phyloP scores from a whole-genome alignment of 1,139 yeast species.

The Magnusiomyces suaveolens region DNA sequence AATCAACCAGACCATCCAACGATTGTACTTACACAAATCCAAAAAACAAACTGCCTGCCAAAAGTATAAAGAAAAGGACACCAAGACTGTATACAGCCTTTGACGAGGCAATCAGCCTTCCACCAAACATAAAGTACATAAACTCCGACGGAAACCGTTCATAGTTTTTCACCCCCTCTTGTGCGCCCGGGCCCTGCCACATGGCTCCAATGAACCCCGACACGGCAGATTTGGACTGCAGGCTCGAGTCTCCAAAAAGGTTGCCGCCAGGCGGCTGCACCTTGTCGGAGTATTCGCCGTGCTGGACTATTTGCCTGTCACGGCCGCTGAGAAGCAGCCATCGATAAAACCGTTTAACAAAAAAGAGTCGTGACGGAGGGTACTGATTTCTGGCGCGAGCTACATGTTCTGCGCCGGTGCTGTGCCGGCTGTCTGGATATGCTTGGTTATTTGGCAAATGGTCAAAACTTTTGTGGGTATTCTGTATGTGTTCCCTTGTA shows the following conservation, averaged over 20 bases:
- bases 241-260: not conserved
- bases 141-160: constrained; percentile 35
- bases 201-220: not conserved
- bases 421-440: not conserved
- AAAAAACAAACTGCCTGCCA: constrained; percentile 45
- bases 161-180: constrained; percentile 27
- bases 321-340: constrained; percentile 3
- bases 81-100: constrained; percentile 35
- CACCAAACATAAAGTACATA: constrained; percentile 49
- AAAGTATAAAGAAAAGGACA: constrained; percentile 34
- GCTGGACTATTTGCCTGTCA: not conserved
- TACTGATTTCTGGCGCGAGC: not conserved
- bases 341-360: constrained; percentile 4
- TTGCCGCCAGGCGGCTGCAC: not conserved
- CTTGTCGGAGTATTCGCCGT: not conserved
- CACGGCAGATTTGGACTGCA: not conserved
- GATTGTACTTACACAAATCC: constrained; percentile 35
- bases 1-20: not conserved
- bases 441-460: not conserved
- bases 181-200: not conserved
- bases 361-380: not conserved
- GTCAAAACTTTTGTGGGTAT: too few relatives aligned
- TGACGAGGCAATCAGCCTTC: constrained; percentile 41
- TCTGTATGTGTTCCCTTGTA: not conserved
- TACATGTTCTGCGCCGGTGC: not conserved